phyloP scores from a whole-genome alignment of 2,329 filamentous ascomycete species.

The Penicillium glabrum region DNA sequence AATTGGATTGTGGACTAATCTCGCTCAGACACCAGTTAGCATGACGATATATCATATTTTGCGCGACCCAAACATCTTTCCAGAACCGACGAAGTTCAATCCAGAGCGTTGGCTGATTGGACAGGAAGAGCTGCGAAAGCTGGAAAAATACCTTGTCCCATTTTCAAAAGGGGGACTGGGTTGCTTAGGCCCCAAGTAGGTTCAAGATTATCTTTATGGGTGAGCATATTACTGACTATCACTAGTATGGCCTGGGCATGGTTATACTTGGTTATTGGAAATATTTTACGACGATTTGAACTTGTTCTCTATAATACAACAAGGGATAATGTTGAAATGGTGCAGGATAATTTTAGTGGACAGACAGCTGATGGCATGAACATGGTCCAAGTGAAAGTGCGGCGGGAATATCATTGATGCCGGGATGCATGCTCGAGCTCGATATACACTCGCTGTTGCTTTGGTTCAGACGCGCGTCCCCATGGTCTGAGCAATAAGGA shows the following conservation, averaged over 20 bases:
- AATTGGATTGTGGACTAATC: not conserved
- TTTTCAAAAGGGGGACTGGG: constrained; percentile 30
- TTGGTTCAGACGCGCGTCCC: too few species aligned
- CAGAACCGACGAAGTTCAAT: constrained; percentile 25
- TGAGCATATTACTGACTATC: not conserved
- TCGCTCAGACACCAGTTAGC: constrained; percentile 15
- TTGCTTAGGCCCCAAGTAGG: constrained; percentile 31
- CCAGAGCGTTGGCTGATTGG: constrained; percentile 32
- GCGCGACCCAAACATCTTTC: constrained; percentile 29
- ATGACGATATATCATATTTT: constrained; percentile 22
- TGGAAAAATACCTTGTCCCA: constrained; percentile 27
- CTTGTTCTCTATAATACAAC: constrained; percentile 28
- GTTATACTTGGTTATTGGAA: constrained; percentile 28
- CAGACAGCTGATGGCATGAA: constrained; percentile 11
- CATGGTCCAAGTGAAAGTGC: constrained; percentile 8
- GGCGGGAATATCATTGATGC: not conserved
- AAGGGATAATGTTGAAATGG: constrained; percentile 27
- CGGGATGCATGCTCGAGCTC: too few species aligned
- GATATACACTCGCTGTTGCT: too few species aligned
- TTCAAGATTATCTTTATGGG: not conserved
- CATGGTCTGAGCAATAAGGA: too few species aligned
- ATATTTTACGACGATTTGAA: constrained; percentile 28
- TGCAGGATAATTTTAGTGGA: constrained; percentile 24
- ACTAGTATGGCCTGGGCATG: constrained; percentile 11
- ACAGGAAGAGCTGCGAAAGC: constrained; percentile 7